These are phyloP conservation scores for Quercus aquifolioides DNA, from an alignment of 306 rosid genomes.

Conservation along the genomic window DNA sequence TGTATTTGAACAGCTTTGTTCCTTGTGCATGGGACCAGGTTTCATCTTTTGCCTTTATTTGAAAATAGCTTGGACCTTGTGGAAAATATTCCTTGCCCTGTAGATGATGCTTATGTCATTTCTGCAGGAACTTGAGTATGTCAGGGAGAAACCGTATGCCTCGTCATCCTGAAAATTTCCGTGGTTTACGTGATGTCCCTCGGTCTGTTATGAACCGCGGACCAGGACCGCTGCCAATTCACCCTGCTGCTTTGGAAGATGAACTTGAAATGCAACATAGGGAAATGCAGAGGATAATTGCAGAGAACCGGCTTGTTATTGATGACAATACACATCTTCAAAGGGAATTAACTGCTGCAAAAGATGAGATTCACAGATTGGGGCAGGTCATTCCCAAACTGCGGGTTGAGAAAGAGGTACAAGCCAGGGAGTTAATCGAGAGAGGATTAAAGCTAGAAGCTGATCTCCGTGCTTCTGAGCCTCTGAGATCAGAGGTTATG, in stretches of 20 bases:
- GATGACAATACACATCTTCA: slow-evolving; percentile 48
- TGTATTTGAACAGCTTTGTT: not conserved
- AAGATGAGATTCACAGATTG: slow-evolving; percentile 43
- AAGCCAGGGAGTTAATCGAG: slow-evolving; percentile 30
- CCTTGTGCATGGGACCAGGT: not conserved
- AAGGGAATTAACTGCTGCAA: slow-evolving; percentile 39
- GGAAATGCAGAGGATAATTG: slow-evolving; percentile 35
- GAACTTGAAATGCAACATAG: slow-evolving; percentile 43
- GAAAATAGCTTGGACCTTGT: not conserved
- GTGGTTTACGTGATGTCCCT: slow-evolving; percentile 33
- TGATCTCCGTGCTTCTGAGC: slow-evolving; percentile 44
- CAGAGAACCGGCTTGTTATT: slow-evolving; percentile 38
- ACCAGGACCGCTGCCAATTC: slow-evolving; percentile 26
- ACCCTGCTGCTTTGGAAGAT: slow-evolving; percentile 45
- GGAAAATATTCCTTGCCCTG: slow-evolving; percentile 12
- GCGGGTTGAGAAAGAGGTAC: slow-evolving; percentile 34
- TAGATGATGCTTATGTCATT: slow-evolving; percentile 11
- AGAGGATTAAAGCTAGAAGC: slow-evolving; percentile 43
- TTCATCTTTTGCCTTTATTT: not conserved
- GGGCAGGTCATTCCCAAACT: slow-evolving; percentile 33
- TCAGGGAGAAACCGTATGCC: slow-evolving; percentile 38
- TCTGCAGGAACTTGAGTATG: slow-evolving; percentile 41
- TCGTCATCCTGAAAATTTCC: slow-evolving; percentile 31
- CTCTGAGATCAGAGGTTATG: slow-evolving; percentile 37
- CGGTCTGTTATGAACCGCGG: slow-evolving; percentile 24